These are phyloP conservation scores for Dioscorea alata DNA, from an alignment of 106 monocot genomes.

Conservation along the genomic window DNA sequence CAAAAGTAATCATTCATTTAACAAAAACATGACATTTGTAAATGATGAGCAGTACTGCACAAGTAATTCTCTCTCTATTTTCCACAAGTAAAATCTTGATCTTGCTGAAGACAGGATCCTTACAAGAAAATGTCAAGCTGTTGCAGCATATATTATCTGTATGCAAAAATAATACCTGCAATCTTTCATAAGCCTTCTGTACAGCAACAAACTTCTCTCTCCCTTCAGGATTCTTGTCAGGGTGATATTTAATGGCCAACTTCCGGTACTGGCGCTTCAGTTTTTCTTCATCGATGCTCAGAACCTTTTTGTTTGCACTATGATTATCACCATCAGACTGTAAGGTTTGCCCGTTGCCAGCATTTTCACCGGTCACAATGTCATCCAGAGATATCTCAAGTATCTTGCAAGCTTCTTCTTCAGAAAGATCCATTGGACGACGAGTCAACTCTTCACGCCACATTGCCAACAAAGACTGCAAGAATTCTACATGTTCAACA, in stretches of 20 bases:
- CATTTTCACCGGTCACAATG: constrained; percentile 45
- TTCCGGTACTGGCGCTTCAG: constrained; percentile 95
- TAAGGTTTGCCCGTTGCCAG: constrained; percentile 12
- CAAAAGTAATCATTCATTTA: no score
- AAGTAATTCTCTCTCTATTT: no score
- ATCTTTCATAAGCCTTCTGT: constrained; percentile 96
- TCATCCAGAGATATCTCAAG: constrained; percentile 90
- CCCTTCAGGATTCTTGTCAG: constrained; percentile 99
- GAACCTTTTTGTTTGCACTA: constrained; percentile 31
- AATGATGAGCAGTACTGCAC: no score
- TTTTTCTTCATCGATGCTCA: constrained; percentile 95
- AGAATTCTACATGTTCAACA: constrained; percentile 98
- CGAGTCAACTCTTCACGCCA: constrained; percentile 99
- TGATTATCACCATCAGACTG: constrained; percentile 18
- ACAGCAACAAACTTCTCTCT: constrained; percentile 98
- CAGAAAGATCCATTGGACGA: constrained; percentile 94
- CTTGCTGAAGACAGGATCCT: no score
- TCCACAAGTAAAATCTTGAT: no score
- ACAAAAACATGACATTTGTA: no score
- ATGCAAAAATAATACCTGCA: constrained; percentile 58
- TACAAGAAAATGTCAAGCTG: neutral
- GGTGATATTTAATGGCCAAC: constrained; percentile 94
- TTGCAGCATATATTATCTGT: neutral
- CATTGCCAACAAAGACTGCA: constrained; percentile 93
- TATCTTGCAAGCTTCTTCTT: constrained; percentile 93